These are phyloP conservation scores for Penicillium sp. DNA, from an alignment of 2,329 filamentous ascomycete species.

Conservation along the genomic window DNA sequence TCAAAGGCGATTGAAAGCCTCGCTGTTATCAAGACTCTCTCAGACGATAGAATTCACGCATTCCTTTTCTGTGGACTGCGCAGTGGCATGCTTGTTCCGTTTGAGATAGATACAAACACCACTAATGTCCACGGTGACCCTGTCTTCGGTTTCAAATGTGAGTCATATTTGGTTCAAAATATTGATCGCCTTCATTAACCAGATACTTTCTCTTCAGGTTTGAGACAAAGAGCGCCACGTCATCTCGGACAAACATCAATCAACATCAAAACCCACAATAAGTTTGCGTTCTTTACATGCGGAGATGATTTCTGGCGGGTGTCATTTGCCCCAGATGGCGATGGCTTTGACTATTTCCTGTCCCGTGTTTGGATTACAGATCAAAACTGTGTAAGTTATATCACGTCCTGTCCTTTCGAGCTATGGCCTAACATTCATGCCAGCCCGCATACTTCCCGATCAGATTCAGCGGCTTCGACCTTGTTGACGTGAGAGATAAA, in stretches of 20 bases:
- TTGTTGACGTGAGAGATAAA: constrained; percentile 29
- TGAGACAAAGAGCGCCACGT: constrained; percentile 30
- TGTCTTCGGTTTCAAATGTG: constrained; percentile 28
- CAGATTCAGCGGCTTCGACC: constrained; percentile 35
- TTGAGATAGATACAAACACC: constrained; percentile 26
- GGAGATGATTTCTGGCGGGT: constrained; percentile 40
- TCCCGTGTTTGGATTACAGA: constrained; percentile 43
- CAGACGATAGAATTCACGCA: constrained; percentile 11
- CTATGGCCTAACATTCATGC: constrained; percentile 13
- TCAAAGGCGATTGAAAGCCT: constrained; percentile 38
- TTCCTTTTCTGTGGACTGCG: constrained; percentile 47
- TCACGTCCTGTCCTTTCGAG: background rate
- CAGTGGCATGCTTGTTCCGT: constrained; percentile 43
- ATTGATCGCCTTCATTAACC: background rate
- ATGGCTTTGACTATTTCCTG: constrained; percentile 27
- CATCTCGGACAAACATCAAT: constrained; percentile 39
- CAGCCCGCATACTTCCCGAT: constrained; percentile 41
- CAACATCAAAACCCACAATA: constrained; percentile 31
- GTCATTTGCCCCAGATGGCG: constrained; percentile 25
- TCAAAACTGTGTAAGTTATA: constrained; percentile 39
- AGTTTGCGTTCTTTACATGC: constrained; percentile 36
- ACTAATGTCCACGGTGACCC: background rate
- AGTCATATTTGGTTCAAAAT: background rate
- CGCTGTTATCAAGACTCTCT: constrained; percentile 24
- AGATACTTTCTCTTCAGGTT: constrained; percentile 19